Evolutionary conservation across 148 eudicot genomes (phyloP), one percentile per base, ranked within the genome.

Genomic region (Persicaria maculosa): DNA sequence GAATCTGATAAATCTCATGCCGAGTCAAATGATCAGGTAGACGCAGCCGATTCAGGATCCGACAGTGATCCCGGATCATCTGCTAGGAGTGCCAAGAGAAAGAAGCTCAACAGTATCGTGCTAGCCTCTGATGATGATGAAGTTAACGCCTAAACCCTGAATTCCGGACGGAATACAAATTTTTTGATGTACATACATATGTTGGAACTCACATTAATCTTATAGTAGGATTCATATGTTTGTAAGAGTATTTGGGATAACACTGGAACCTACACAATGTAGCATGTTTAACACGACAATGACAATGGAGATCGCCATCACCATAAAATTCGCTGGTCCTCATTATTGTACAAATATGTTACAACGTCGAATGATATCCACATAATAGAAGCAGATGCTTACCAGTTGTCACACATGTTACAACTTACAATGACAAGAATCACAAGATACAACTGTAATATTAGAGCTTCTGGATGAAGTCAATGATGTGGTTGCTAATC

Each of bases 1-100:
- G 70, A 31, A 40, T 65, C 70, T 5, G 70, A 65, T 11, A 64
- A 64, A 45, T 64, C 69, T 0, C 4, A 45, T 64, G 69, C 69
- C 4, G 69, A 64, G 45, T 64, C 69, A 7, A 64, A 31, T 43
- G 70, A 65, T 65, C 46, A 65, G n/a, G 43, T 15, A 3, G 46
- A 65, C 19, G 46, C 70, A 65, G 70, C 17, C 11, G 70, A 65
- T 65, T 65, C 70, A 14, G 70, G 70, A 36, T 65, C 46, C 15
- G 70, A 65, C 9, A 36, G 70, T 15, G 70, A 65, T 4, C 44
- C 70, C 12, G 70, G 70, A 40, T 15, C 17, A 65, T 12, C 19
- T 65, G 19, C 6, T 65, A 43, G 19, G 70, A 40, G 15, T 15
- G 10, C 47, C 11, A 65, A 65, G 70, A 65, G 70, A 19, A 65